phyloP scores from a whole-genome alignment of 495 filamentous ascomycete genomes.

The Ascobolus immersus region DNA sequence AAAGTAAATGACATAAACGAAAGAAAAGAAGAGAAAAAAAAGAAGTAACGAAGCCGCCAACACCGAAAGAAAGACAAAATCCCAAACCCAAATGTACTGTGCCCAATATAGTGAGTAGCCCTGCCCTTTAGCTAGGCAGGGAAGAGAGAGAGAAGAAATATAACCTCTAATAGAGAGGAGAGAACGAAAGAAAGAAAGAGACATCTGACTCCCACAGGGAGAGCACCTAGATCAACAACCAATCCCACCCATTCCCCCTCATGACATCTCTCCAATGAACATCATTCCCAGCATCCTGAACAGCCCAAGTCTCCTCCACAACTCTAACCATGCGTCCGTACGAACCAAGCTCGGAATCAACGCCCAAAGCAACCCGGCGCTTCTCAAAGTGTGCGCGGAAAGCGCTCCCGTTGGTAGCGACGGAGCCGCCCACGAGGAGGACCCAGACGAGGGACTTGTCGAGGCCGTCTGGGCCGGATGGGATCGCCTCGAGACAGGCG shows the following conservation, averaged over 20 bases:
- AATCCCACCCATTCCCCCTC: constrained; percentile 75
- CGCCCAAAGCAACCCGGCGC: constrained; percentile 38
- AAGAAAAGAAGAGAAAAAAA: too few relatives aligned
- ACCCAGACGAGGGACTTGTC: constrained; percentile 88
- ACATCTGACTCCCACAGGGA: constrained; percentile 19
- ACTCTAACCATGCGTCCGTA: constrained; percentile 63
- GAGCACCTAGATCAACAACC: constrained; percentile 82
- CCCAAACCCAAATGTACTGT: too few relatives aligned
- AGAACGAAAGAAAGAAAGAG: constrained; percentile 4
- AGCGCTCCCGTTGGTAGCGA: constrained; percentile 37
- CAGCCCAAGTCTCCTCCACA: constrained; percentile 58
- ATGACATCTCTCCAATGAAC: constrained; percentile 91
- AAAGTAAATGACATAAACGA: too few relatives aligned
- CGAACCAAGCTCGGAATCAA: constrained; percentile 51
- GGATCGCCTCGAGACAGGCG: constrained; percentile 47
- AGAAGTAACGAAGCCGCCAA: too few relatives aligned
- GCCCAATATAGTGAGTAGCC: not conserved
- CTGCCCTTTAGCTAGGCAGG: not conserved
- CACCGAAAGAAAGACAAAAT: too few relatives aligned
- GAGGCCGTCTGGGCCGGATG: constrained; percentile 52
- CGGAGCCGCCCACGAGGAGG: constrained; percentile 56
- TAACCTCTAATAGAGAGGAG: constrained; percentile 7
- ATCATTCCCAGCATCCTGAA: constrained; percentile 30
- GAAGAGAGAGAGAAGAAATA: constrained; percentile 11
- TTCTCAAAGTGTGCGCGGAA: constrained; percentile 57